phyloP scores from a whole-genome alignment of 768 basidiomycete genomes.

The Tylopilus vinaceipallidus region DNA sequence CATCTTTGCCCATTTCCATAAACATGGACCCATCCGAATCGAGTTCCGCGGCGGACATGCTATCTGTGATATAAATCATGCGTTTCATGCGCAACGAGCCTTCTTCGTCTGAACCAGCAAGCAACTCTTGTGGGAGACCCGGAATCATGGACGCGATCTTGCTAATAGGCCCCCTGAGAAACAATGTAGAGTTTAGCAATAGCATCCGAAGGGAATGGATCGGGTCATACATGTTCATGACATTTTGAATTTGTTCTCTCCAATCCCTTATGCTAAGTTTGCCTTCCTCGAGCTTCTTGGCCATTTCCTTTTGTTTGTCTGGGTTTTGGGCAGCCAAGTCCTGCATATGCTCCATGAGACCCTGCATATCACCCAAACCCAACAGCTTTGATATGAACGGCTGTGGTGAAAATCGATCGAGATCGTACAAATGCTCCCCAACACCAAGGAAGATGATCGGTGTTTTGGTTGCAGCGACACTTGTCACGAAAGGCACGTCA shows the following conservation, averaged over 20 bases:
- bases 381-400: conserved; percentile 97
- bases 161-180: conserved; percentile 89
- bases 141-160: conserved; percentile 99
- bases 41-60: conserved; percentile 91
- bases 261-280: conserved; percentile 96
- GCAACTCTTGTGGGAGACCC: conserved; percentile 86
- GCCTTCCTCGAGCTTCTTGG: conserved; percentile 95
- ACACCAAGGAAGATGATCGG: conserved; percentile 99
- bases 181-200: conserved; percentile 5
- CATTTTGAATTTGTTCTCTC: conserved; percentile 95
- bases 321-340: conserved; percentile 91
- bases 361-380: conserved; percentile 95
- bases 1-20: conserved; percentile 80
- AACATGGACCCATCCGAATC: conserved; percentile 94
- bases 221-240: conserved; percentile 90
- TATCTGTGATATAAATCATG: conserved; percentile 98
- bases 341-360: conserved; percentile 98
- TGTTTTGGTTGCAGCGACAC: conserved; percentile 97
- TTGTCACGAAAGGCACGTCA: conserved; percentile 34
- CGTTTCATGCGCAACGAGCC: conserved; percentile 88
- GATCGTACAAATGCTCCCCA: conserved; percentile 96
- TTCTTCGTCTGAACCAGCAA: conserved; percentile 93
- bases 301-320: conserved; percentile 97
- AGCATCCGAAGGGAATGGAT: conserved; percentile 1
- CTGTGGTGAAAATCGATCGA: conserved; percentile 93